Conservation (phyloP, 306 rosid species). For the Astragalus membranaceus region DNA sequence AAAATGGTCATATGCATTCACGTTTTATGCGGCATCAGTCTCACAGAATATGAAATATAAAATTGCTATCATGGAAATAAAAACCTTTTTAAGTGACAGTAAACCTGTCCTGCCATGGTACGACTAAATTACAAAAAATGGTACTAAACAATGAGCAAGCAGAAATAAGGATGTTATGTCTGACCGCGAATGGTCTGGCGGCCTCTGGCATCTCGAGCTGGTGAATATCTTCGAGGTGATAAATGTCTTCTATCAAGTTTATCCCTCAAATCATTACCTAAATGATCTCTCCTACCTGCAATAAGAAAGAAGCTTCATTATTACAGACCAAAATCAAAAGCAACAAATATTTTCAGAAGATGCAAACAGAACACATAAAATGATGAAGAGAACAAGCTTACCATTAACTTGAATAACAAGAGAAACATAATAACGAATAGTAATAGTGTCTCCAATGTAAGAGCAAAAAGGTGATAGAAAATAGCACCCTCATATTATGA, state of each 20-base stretch:
- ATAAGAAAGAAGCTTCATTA: conserved; percentile 23
- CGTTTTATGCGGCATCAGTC: conserved; percentile 13
- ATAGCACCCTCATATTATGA: conserved; percentile 39
- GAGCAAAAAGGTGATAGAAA: conserved; percentile 50
- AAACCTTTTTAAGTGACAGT: not conserved
- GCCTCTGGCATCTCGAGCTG: conserved; percentile 60
- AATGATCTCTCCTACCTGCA: conserved; percentile 67
- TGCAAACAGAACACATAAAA: conserved; percentile 16
- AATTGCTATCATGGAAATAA: conserved; percentile 8
- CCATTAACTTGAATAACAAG: conserved; percentile 65
- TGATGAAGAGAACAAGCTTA: conserved; percentile 54
- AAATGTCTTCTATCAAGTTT: conserved; percentile 66
- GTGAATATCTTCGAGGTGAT: conserved; percentile 56
- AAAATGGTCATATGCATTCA: not conserved
- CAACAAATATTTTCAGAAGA: conserved; percentile 11
- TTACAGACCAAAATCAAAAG: conserved; percentile 6
- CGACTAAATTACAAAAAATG: not conserved
- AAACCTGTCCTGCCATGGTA: not conserved
- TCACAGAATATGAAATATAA: conserved; percentile 4
- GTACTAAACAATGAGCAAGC: conserved; percentile 18
- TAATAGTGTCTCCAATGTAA: conserved; percentile 58
- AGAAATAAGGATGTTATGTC: conserved; percentile 23
- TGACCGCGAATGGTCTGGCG: conserved; percentile 52
- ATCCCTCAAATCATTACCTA: conserved; percentile 71
- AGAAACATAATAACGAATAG: conserved; percentile 72